A percentile compares a stretch with the other conserved stretches of the same genome.
Evolutionary conservation across 2,329 filamentous ascomycete genomes (phyloP).

Genomic region (Diplodia scrobiculata): DNA sequence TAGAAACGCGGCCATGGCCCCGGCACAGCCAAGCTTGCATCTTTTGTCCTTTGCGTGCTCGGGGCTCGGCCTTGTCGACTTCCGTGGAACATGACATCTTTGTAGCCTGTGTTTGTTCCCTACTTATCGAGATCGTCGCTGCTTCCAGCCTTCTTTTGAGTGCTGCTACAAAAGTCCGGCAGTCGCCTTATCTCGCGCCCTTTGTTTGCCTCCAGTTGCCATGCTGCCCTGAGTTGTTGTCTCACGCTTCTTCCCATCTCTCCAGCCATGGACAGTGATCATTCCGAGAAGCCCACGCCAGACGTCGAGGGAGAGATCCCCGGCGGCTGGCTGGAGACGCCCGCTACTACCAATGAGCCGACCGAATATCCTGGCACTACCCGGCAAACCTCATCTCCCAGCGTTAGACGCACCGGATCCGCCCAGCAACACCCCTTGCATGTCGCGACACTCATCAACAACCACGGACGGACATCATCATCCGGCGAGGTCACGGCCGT

Average conservation of each 20-base stretch:
- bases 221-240: neutral
- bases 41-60: neutral
- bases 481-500: conserved; percentile 2
- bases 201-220: neutral
- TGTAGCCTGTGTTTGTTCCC: neutral
- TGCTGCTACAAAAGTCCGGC: neutral
- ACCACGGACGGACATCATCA: neutral
- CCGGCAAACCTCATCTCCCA: neutral
- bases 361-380: neutral
- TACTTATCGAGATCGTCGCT: conserved; percentile 4
- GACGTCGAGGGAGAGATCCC: conserved; percentile 38
- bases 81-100: conserved; percentile 5
- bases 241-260: no score
- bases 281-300: conserved; percentile 39
- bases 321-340: conserved; percentile 44
- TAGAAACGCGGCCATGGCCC: neutral
- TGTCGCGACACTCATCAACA: neutral
- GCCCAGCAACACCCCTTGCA: neutral
- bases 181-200: neutral
- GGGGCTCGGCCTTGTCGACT: conserved; percentile 1
- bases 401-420: conserved; percentile 1
- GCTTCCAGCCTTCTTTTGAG: neutral
- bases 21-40: neutral
- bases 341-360: conserved; percentile 31
- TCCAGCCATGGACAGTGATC: conserved; percentile 7